Evolutionary conservation across 140 eudicot species (phyloP), one percentile per base, ranked within the genome.

Genomic region (Flaveria floridana): DNA sequence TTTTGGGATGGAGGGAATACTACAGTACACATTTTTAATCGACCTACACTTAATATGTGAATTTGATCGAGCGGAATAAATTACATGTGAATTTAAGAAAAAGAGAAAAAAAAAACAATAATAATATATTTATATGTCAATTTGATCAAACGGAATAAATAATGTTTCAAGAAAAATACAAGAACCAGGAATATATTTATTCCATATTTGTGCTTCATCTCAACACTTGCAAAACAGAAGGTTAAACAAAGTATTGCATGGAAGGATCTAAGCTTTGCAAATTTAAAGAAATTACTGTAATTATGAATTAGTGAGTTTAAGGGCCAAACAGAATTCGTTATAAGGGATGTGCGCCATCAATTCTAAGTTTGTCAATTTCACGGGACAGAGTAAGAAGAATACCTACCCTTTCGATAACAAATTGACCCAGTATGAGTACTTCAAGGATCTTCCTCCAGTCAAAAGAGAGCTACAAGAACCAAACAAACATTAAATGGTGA

Each of bases 391-490:
- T 58, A 25, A 66, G 37, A 55, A 66, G 41, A 68, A 13, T 25
- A 15, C 84, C 21, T 81, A 93, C 99, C 96, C 84, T 87, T 74
- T 94, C 97, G 10, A 94, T 77, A 66, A 94, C 97, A 79, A 94
- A 94, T 65, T 94, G 99, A 18, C 97, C 97, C 77, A 94, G 75
- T 78, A 94, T 87, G 79, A 94, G 99, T 64, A 90, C 99, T 84
- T 94, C 97, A 70, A 94, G 99, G 50, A 94, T 94, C 87, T 94
- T 90, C 75, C 97, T 94, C 99, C 97, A 94, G 80, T 94, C 99
- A 89, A 91, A 90, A 11, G 99, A 94, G 75, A 94, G 88, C 99
- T 94, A 78, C 80, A 77, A 42, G 9, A 44, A 72, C 25, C 77
- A 47, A 30, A 70, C 66, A 71, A 20, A 3, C 30, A 51, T 41